Conservation (phyloP, 371 early-diverging fungal species). For the Mucor lusitanicus region DNA sequence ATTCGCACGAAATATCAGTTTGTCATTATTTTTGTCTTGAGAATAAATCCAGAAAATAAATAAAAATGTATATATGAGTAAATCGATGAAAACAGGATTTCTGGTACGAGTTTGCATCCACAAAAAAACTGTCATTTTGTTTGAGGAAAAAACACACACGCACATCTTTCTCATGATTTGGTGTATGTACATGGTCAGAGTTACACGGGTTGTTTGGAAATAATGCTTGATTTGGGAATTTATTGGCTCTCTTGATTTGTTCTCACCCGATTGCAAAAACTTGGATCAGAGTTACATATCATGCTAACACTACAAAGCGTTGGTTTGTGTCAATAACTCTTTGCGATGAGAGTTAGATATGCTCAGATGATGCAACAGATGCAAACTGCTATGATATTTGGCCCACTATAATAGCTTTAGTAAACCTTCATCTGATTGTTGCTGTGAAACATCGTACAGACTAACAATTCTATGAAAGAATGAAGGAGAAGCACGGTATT, state of each 20-base stretch:
- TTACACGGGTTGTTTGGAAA: not conserved
- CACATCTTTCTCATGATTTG: not conserved
- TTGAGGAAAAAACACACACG: not conserved
- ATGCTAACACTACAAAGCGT: too few species aligned
- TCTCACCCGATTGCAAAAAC: not conserved
- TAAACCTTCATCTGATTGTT: not conserved
- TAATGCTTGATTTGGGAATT: slow-evolving; percentile 1
- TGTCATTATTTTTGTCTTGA: slow-evolving; percentile 7
- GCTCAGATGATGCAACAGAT: not conserved
- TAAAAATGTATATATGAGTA: not conserved
- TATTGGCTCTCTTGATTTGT: not conserved
- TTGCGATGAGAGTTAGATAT: not conserved
- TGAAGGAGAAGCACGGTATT: not conserved
- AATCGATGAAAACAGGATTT: not conserved
- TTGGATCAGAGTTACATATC: not conserved
- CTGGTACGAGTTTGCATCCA: not conserved
- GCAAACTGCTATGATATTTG: not conserved
- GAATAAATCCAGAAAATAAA: not conserved
- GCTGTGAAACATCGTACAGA: not conserved
- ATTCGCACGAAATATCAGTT: slow-evolving; percentile 4
- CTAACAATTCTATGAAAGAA: not conserved
- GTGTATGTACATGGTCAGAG: not conserved
- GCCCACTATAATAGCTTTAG: not conserved
- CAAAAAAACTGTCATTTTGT: not conserved
- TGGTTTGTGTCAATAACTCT: too few species aligned